Evolutionary conservation across 2,329 filamentous ascomycete species (phyloP).

Genomic region (Aureobasidium vineae): DNA sequence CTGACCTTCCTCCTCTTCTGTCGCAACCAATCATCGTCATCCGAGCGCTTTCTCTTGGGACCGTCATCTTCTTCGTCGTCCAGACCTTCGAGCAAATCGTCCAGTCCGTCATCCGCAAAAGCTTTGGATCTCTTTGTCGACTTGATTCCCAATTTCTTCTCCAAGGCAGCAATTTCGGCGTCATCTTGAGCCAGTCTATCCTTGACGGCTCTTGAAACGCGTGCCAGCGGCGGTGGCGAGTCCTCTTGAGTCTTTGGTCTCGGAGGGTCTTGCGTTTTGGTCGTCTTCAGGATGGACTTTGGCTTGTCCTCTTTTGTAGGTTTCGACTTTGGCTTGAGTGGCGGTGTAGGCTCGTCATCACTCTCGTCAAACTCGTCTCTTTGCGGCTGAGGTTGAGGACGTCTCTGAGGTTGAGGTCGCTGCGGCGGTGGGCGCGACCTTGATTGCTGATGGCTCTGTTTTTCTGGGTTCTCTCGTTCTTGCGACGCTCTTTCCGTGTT

Average conservation of each 20-base stretch:
- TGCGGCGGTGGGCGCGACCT: slow-evolving; percentile 24
- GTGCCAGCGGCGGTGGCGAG: slow-evolving; percentile 27
- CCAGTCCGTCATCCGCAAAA: slow-evolving; percentile 80
- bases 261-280: slow-evolving; percentile 27
- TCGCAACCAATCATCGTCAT: slow-evolving; percentile 61
- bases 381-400: slow-evolving; percentile 32
- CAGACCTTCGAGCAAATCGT: slow-evolving; percentile 70
- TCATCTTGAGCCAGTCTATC: slow-evolving; percentile 75
- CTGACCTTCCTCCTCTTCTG: slow-evolving; percentile 57
- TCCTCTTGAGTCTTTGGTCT: slow-evolving; percentile 22
- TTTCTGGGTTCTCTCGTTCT: slow-evolving; percentile 64
- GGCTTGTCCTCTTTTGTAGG: slow-evolving; percentile 34
- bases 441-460: slow-evolving; percentile 41
- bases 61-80: slow-evolving; percentile 47
- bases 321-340: slow-evolving; percentile 25
- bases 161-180: slow-evolving; percentile 80
- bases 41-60: slow-evolving; percentile 59
- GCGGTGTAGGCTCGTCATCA: slow-evolving; percentile 37
- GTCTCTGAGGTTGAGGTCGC: slow-evolving; percentile 26
- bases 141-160: slow-evolving; percentile 82
- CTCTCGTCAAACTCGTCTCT: slow-evolving; percentile 33
- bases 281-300: slow-evolving; percentile 41
- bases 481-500: slow-evolving; percentile 53
- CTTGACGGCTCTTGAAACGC: slow-evolving; percentile 48
- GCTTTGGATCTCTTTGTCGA: slow-evolving; percentile 68